Percentiles rank a stretch among this genome's conserved stretches.
Evolutionary conservation across 345 rosid genomes (phyloP).

Genomic region (Brassica incana): DNA sequence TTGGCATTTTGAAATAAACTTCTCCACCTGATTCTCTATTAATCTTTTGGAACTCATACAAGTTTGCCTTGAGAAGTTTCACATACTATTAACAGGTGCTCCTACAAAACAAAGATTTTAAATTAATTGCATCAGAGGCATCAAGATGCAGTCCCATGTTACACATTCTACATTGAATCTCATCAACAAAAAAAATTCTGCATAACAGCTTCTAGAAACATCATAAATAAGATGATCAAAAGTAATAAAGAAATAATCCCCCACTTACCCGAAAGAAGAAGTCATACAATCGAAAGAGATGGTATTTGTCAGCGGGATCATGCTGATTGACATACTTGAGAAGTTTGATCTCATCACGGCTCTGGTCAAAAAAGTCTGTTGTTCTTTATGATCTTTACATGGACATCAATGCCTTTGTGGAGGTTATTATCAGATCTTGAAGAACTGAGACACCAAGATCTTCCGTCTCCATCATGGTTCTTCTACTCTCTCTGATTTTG

Average conservation of each 20-base stretch:
- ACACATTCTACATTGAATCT: too few species aligned
- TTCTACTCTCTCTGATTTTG: constrained; percentile 75
- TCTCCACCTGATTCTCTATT: constrained; percentile 98
- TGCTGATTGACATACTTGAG: constrained; percentile 94
- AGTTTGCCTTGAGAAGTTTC: constrained; percentile 88
- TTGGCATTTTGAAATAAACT: constrained; percentile 97
- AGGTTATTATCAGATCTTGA: constrained; percentile 63
- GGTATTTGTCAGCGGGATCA: constrained; percentile 95
- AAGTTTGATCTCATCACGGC: constrained; percentile 97
- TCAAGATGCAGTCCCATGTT: too few species aligned
- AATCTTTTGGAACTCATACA: constrained; percentile 94
- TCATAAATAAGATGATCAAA: too few species aligned
- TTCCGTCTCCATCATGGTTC: constrained; percentile 69
- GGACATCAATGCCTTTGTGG: too few species aligned
- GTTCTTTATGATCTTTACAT: constrained; percentile 78
- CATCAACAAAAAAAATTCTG: too few species aligned
- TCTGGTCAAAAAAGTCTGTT: constrained; percentile 98
- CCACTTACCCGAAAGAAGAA: constrained; percentile 75
- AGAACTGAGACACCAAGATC: constrained; percentile 78
- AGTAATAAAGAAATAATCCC: too few species aligned
- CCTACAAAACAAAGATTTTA: too few species aligned
- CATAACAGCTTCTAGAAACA: too few species aligned
- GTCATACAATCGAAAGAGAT: constrained; percentile 87
- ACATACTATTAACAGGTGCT: too few species aligned
- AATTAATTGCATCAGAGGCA: too few species aligned